Evolutionary conservation across 225 moss, liverwort and hornwort species (phyloP).

Genomic region (Anthoceros angustus): DNA sequence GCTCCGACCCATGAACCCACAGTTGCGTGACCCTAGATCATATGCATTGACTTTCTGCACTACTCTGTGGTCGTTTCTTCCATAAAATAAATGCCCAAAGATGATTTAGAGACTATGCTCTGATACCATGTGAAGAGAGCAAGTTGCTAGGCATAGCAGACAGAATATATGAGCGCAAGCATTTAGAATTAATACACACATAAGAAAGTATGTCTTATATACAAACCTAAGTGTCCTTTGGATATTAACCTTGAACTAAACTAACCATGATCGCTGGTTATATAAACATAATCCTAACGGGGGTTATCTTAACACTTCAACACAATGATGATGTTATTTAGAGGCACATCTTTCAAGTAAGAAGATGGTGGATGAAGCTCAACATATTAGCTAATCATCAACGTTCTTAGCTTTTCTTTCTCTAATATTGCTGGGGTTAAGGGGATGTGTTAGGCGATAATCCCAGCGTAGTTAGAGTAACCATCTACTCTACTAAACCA

Average conservation of each 20-base stretch:
- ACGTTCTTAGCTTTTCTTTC: too few species aligned
- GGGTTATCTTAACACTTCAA: not conserved
- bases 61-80: too few species aligned
- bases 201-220: not conserved
- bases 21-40: not conserved
- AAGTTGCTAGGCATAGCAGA: not conserved
- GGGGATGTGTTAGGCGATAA: too few species aligned
- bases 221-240: not conserved
- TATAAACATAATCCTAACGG: not conserved
- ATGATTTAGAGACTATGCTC: not conserved
- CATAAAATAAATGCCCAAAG: not conserved
- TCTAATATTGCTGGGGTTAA: too few species aligned
- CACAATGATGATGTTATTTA: too few species aligned
- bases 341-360: too few species aligned
- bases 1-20: too few species aligned
- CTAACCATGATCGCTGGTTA: constrained; percentile 3
- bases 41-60: too few species aligned
- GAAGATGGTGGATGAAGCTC: too few species aligned
- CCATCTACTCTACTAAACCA: too few species aligned
- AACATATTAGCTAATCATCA: too few species aligned
- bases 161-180: not conserved
- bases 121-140: not conserved
- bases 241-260: not conserved
- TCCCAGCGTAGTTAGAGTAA: too few species aligned
- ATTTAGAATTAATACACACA: not conserved